Base-by-base conservation (phyloP, 768 basidiomycete species). In the Pulveroboletus frians region DNA sequence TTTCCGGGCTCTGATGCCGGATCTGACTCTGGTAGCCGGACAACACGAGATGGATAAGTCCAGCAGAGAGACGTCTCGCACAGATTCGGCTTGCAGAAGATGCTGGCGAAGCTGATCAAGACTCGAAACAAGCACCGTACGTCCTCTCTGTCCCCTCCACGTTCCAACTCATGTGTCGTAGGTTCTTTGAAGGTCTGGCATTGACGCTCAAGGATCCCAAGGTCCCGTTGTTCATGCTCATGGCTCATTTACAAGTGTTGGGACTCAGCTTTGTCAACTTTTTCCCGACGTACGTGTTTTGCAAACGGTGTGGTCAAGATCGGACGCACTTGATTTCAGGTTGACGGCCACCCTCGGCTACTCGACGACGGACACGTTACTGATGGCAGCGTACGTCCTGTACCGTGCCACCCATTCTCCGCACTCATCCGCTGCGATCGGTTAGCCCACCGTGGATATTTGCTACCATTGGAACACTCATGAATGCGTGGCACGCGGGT, bases 81-180 rank as follows among this genome's bases (percentile, higher is more conserved):
- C 82, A 83, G 62, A 76, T 75, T 14, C 79, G 83, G 13, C 75
- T 85, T 14, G 78, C 83, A 0, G 84, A 85, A 56, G 83, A 85
- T 58, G 80, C 77, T 9, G 81, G 82, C 2, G 82, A 84, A 66
- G 82, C 82, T 0, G 83, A 85, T 54, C 65, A 75, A 55, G 83
- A 85, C 54, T 75, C 74, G n/a, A 60, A 61, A 0, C 66, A 73
- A 27, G 81, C 80, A 46, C 79, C 83, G 83, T 84, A 59, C 34
- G 80, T 69, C 13, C 13, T 36, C 36, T 37, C 27, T 32, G 11
- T 30, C 13, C n/a, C n/a, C n/a, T n/a, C 5, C 5, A 18, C n/a
- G n/a, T n/a, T n/a, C n/a, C n/a, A n/a, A n/a, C n/a, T n/a, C n/a
- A n/a, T n/a, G n/a, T n/a, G n/a, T n/a, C n/a, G n/a, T n/a, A n/a